phyloP scores from a whole-genome alignment of 2,329 filamentous ascomycete genomes.

The Epichloe sp. region DNA sequence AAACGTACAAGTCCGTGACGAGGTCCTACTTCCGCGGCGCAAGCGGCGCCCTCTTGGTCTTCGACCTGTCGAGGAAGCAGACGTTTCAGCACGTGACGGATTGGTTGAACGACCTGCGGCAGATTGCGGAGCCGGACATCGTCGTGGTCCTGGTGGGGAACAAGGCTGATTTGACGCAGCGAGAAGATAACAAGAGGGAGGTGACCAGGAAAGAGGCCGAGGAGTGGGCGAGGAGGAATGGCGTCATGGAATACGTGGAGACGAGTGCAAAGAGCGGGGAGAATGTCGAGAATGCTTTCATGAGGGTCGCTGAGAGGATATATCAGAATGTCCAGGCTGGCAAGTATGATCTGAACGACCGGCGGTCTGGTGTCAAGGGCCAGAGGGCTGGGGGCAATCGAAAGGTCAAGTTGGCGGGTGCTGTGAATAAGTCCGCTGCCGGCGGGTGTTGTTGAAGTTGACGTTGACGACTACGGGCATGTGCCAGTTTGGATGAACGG shows the following conservation, averaged over 20 bases:
- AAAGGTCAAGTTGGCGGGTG: conserved; percentile 32
- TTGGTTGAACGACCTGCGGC: conserved; percentile 87
- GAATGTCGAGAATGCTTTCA: conserved; percentile 84
- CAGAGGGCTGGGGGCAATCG: conserved; percentile 35
- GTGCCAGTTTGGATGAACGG: neutral
- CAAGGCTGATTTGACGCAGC: conserved; percentile 68
- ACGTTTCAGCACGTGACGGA: conserved; percentile 83
- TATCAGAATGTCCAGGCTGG: conserved; percentile 94
- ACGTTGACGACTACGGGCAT: no score
- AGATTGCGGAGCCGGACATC: conserved; percentile 92
- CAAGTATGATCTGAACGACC: conserved; percentile 86
- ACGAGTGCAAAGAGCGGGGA: conserved; percentile 93
- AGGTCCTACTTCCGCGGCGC: conserved; percentile 83
- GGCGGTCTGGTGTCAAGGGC: conserved; percentile 81
- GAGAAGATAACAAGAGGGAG: conserved; percentile 52
- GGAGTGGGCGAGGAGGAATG: conserved; percentile 76
- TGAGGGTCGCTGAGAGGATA: conserved; percentile 88
- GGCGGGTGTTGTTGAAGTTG: conserved; percentile 36
- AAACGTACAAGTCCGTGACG: conserved; percentile 95
- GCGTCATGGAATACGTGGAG: conserved; percentile 86
- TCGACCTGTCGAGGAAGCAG: conserved; percentile 75
- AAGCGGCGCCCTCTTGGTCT: conserved; percentile 66
- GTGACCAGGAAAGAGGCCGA: conserved; percentile 75
- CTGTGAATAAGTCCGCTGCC: conserved; percentile 24
- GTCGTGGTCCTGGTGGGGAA: conserved; percentile 92